phyloP scores from a whole-genome alignment of 345 rosid species.

The Heritiera littoralis region DNA sequence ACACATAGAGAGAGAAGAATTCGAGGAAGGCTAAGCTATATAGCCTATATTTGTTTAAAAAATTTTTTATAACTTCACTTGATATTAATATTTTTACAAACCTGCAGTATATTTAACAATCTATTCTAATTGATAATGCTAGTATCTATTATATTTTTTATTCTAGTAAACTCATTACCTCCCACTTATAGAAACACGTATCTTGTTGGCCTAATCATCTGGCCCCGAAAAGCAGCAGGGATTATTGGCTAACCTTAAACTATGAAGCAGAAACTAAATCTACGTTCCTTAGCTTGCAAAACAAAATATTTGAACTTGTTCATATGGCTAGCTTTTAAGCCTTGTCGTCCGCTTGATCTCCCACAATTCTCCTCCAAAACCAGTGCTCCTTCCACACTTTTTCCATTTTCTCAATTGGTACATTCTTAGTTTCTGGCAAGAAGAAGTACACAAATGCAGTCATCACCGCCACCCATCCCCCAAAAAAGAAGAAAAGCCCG shows the following conservation, averaged over 20 bases:
- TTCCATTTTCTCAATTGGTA: constrained; percentile 59
- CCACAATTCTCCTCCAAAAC: constrained; percentile 47
- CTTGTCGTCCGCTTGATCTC: neutral
- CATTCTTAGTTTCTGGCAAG: constrained; percentile 61
- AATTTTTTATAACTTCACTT: too few relatives aligned
- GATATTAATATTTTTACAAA: too few relatives aligned
- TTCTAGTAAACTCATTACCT: too few relatives aligned
- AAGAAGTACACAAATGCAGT: constrained; percentile 42
- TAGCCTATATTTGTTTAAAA: too few relatives aligned
- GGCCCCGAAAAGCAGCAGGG: neutral
- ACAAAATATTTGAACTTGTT: too few relatives aligned
- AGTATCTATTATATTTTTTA: too few relatives aligned
- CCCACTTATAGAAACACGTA: neutral
- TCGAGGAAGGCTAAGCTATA: too few relatives aligned
- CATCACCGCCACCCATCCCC: constrained; percentile 51
- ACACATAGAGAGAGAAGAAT: too few relatives aligned
- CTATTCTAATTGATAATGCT: too few relatives aligned
- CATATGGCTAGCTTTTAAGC: neutral
- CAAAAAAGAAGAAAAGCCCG: constrained; percentile 63
- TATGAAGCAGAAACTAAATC: neutral
- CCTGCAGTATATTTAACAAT: too few relatives aligned
- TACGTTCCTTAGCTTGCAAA: neutral
- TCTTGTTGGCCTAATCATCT: neutral
- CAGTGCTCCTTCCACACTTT: constrained; percentile 51
- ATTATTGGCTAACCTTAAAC: neutral